Percentiles rank a stretch among this genome's conserved stretches.
These are phyloP conservation scores for Pholiota molesta DNA, from an alignment of 768 basidiomycete genomes.

Conservation along the genomic window DNA sequence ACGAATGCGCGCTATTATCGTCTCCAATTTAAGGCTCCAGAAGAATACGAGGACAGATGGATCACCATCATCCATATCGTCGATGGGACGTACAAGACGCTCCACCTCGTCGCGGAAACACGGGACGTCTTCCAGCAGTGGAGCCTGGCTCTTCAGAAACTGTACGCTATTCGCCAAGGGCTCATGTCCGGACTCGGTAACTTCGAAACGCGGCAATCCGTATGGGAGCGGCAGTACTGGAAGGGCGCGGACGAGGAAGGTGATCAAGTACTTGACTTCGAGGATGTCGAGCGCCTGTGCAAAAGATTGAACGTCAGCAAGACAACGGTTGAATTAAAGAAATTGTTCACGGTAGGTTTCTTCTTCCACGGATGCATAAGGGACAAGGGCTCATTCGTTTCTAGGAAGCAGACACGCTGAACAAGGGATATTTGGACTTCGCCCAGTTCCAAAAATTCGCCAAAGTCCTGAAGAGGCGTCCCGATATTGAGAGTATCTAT, in stretches of 20 bases:
- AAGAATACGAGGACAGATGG: conserved; percentile 72
- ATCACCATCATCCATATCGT: conserved; percentile 85
- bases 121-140: conserved; percentile 50
- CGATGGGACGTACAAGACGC: conserved; percentile 78
- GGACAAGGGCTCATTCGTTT: neutral
- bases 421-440: conserved; percentile 70
- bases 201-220: conserved; percentile 60
- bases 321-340: conserved; percentile 51
- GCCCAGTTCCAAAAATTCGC: conserved; percentile 81
- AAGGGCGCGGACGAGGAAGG: conserved; percentile 65
- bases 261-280: conserved; percentile 67
- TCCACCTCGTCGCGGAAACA: conserved; percentile 80
- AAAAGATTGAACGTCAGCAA: conserved; percentile 68
- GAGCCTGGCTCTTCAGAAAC: conserved; percentile 60
- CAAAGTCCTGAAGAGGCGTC: conserved; percentile 79
- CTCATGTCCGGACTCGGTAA: conserved; percentile 72
- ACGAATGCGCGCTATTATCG: conserved; percentile 72
- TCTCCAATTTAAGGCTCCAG: conserved; percentile 65
- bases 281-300: conserved; percentile 74
- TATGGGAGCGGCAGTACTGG: conserved; percentile 88
- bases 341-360: conserved; percentile 57
- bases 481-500: conserved; percentile 73
- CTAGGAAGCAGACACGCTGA: conserved; percentile 65
- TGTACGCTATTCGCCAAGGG: conserved; percentile 67
- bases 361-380: neutral